A percentile compares a stretch with the other conserved stretches of the same genome.
Evolutionary conservation across 1,139 yeast genomes (phyloP).

Genomic region (Geotrichum aggregatum): DNA sequence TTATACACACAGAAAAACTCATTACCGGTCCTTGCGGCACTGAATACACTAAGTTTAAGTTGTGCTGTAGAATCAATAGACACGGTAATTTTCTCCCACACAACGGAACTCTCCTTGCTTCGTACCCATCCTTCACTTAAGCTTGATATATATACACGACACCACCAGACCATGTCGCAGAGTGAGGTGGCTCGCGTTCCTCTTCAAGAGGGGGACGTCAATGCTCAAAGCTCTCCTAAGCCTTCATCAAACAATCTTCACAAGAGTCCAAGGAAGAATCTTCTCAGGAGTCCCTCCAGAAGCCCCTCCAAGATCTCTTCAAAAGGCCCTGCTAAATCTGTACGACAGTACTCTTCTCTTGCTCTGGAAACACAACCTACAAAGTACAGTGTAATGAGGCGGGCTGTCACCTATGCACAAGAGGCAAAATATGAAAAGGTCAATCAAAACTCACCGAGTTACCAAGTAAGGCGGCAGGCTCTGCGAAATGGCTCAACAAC

Average conservation of each 20-base stretch:
- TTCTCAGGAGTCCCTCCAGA: conserved; percentile 1
- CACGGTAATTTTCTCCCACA: neutral
- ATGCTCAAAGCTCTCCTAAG: conserved; percentile 9
- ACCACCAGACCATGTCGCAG: conserved; percentile 11
- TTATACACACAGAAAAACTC: no score
- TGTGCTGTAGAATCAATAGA: no score
- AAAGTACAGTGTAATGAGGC: neutral
- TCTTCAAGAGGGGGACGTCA: conserved; percentile 15
- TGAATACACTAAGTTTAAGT: no score
- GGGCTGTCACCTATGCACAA: conserved; percentile 11
- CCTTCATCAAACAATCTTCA: conserved; percentile 6
- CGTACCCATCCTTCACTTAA: neutral
- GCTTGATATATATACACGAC: no score
- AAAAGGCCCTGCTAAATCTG: neutral
- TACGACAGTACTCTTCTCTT: conserved; percentile 8
- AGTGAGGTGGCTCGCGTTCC: conserved; percentile 15
- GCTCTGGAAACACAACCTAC: conserved; percentile 18
- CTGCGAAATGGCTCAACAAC: conserved; percentile 5
- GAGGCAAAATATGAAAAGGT: neutral
- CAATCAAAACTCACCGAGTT: neutral
- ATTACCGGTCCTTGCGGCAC: no score
- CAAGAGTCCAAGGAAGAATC: conserved; percentile 7
- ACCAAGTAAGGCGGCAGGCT: conserved; percentile 8
- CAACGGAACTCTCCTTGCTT: neutral
- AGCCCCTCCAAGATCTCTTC: neutral